Evolutionary conservation across 1,284 basidiomycete genomes (phyloP).

Genomic region (Cystobasidium slooffiae): DNA sequence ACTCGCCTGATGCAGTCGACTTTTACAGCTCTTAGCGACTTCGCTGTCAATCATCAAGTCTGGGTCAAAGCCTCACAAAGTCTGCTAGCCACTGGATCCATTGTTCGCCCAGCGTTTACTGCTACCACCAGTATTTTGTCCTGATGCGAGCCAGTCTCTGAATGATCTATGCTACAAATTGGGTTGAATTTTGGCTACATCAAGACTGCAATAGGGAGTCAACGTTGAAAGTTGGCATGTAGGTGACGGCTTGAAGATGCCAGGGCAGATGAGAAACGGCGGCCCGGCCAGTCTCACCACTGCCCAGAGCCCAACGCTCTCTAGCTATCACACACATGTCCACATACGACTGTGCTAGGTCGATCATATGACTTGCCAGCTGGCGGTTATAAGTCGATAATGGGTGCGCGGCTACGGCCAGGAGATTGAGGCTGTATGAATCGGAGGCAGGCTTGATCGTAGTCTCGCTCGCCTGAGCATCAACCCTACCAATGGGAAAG

Average conservation of each 20-base stretch:
- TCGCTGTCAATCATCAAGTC: constrained; percentile 22
- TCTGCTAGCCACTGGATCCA: constrained; percentile 13
- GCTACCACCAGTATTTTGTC: neutral
- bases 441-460: neutral
- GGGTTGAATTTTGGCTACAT: neutral
- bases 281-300: neutral
- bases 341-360: constrained; percentile 47
- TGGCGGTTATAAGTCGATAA: constrained; percentile 45
- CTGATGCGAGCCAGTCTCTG: neutral
- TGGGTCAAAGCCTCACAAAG: constrained; percentile 41
- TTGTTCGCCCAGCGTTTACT: neutral
- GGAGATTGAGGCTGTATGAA: constrained; percentile 47
- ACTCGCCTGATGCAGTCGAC: neutral
- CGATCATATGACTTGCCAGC: constrained; percentile 44
- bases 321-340: constrained; percentile 47
- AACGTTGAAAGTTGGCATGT: constrained; percentile 9
- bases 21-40: constrained; percentile 28
- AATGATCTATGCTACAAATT: constrained; percentile 17
- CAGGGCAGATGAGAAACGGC: constrained; percentile 15
- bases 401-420: constrained; percentile 43
- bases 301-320: constrained; percentile 42
- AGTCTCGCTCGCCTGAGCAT: neutral
- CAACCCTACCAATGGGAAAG: neutral
- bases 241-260: constrained; percentile 15
- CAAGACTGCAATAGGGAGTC: constrained; percentile 25